Evolutionary conservation across 495 filamentous ascomycete genomes (phyloP), one percentile per base, ranked within the genome.

Genomic region (Aspergillus conjunctus): DNA sequence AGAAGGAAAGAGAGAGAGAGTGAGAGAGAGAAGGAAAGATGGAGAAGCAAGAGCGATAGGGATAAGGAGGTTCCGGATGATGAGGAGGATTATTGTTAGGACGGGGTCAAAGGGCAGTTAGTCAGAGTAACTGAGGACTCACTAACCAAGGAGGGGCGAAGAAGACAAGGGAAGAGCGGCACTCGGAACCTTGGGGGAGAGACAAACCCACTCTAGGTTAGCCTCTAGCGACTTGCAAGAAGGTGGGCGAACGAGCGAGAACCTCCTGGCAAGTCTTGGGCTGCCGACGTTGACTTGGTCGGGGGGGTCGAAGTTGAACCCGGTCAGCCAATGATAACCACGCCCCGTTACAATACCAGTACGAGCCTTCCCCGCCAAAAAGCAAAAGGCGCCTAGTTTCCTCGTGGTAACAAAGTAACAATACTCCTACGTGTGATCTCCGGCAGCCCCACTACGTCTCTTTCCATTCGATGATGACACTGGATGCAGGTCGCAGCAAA

Each of bases 371-470:
- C 51, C 51, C 41, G 51, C 26, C 43, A 45, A 37, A 33, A 37
- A 8, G 2, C 26, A 52, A 32, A 32, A 45, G 41, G 54, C 33
- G 43, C 31, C 44, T 33, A 32, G 54, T 61, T 65, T 56, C 60
- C 65, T 67, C 61, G 65, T 67, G 66, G 66, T 68, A 65, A 68
- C 22, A n/a, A 44, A 62, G 66, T 68, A 65, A 68, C 22, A n/a
- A 44, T 52, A 59, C 55, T 33, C 51, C 45, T 57, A 62, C 61
- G 56, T 65, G 61, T 52, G 54, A 66, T 62, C 59, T 62, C 54
- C 53, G 30, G 48, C n/a, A 8, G 34, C 55, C 51, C 58, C 60
- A 67, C 60, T 34, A 21, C 51, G 37, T 26, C 32, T 10, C 20
- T 54, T 60, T 54, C 30, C 30, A 60, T 54, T 60, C 43, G 50